These are phyloP conservation scores for Colletotrichum sp. DNA, from an alignment of 2,329 filamentous ascomycete species.

Conservation along the genomic window DNA sequence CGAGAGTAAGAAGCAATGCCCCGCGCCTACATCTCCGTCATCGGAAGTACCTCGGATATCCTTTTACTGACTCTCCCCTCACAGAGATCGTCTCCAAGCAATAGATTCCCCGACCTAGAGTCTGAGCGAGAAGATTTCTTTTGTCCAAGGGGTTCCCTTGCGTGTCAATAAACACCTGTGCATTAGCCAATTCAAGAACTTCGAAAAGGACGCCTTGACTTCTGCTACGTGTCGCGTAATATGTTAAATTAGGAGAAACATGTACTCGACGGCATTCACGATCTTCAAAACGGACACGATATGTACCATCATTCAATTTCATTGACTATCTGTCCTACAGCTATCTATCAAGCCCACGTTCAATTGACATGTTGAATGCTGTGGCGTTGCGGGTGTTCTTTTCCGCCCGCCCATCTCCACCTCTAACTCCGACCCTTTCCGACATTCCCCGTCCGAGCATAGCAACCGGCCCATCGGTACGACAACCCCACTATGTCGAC, in stretches of 20 bases:
- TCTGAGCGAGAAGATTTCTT: slow-evolving; percentile 47
- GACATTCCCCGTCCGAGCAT: slow-evolving; percentile 13
- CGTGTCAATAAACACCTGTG: slow-evolving; percentile 66
- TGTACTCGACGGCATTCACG: not conserved
- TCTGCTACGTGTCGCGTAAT: slow-evolving; percentile 2
- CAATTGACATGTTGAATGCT: slow-evolving; percentile 1
- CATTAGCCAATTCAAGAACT: slow-evolving; percentile 59
- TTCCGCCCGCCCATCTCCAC: not conserved
- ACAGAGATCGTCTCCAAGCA: slow-evolving; percentile 70
- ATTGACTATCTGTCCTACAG: not conserved
- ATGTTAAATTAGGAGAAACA: slow-evolving; percentile 11
- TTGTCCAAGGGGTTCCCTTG: slow-evolving; percentile 47
- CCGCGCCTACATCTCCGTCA: not conserved
- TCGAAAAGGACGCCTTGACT: slow-evolving; percentile 6
- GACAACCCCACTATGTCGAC: not conserved
- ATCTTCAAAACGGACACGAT: not conserved
- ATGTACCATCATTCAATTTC: not conserved
- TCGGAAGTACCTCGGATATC: not conserved
- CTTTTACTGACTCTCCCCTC: slow-evolving; percentile 35
- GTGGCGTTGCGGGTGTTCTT: not conserved
- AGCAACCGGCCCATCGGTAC: not conserved
- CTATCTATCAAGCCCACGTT: not conserved
- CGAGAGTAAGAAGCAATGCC: slow-evolving; percentile 71
- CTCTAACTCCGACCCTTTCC: slow-evolving; percentile 2
- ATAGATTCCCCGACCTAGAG: slow-evolving; percentile 49